Evolutionary conservation across 345 rosid genomes (phyloP).

Genomic region (Eutrema japonicum): DNA sequence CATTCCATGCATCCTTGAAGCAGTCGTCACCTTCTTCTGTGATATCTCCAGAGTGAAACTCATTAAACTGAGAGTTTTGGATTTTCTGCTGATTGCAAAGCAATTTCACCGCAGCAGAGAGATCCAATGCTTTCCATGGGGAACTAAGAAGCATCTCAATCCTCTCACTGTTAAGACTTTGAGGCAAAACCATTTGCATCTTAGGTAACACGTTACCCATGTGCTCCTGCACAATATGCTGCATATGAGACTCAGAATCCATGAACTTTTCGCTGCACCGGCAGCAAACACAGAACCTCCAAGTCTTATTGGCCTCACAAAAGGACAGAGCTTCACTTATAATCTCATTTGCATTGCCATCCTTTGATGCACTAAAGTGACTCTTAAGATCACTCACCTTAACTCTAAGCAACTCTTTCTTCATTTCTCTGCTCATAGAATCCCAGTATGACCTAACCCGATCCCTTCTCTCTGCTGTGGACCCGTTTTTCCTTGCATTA

Average conservation of each 20-base stretch:
- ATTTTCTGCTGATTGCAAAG: slow-evolving; percentile 53
- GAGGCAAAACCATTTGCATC: slow-evolving; percentile 81
- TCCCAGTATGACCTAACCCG: slow-evolving; percentile 73
- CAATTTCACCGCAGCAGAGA: slow-evolving; percentile 65
- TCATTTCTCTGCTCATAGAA: slow-evolving; percentile 60
- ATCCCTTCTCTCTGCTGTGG: slow-evolving; percentile 66
- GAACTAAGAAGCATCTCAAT: slow-evolving; percentile 68
- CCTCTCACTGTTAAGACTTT: slow-evolving; percentile 66
- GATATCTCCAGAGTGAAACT: slow-evolving; percentile 47
- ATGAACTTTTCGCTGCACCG: slow-evolving; percentile 64
- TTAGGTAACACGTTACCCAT: slow-evolving; percentile 73
- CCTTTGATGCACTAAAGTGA: slow-evolving; percentile 64
- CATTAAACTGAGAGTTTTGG: slow-evolving; percentile 50
- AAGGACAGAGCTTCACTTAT: slow-evolving; percentile 66
- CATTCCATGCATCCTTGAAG: slow-evolving; percentile 80
- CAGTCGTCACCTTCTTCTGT: slow-evolving; percentile 62
- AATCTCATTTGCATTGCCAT: slow-evolving; percentile 58
- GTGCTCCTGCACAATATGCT: slow-evolving; percentile 80
- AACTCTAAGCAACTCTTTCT: slow-evolving; percentile 66
- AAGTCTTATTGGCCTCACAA: slow-evolving; percentile 61
- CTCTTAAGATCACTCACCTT: slow-evolving; percentile 63
- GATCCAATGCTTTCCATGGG: slow-evolving; percentile 90
- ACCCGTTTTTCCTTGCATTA: slow-evolving; percentile 58
- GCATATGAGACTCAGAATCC: slow-evolving; percentile 72
- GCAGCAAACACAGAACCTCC: slow-evolving; percentile 87